phyloP scores from a whole-genome alignment of 345 rosid genomes.

The Trapa bicornis region DNA sequence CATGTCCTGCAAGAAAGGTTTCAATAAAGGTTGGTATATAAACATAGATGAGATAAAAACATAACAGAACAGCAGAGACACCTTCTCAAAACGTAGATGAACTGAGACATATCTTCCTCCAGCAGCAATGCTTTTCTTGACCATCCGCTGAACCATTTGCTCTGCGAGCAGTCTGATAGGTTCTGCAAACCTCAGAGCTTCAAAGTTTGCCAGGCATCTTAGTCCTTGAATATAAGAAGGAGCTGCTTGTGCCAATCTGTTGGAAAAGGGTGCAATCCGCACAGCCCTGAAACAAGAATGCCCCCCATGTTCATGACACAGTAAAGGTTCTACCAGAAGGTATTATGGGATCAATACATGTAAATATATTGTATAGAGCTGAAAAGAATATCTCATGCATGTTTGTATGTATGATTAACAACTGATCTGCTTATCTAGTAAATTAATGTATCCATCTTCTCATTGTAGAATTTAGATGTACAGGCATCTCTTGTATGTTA shows the following conservation, averaged over 20 bases:
- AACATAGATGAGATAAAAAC: background rate
- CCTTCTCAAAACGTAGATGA: conserved; percentile 96
- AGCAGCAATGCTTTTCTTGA: conserved; percentile 42
- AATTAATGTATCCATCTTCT: background rate
- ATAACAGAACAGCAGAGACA: conserved; percentile 14
- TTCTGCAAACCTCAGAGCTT: conserved; percentile 72
- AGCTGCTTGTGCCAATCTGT: conserved; percentile 81
- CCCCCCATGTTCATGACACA: background rate
- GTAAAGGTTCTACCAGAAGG: background rate
- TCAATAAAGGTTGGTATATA: conserved; percentile 6
- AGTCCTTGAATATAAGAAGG: conserved; percentile 67
- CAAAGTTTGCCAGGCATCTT: conserved; percentile 83
- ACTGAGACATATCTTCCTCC: conserved; percentile 86
- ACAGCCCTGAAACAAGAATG: conserved; percentile 53
- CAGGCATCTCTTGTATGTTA: background rate
- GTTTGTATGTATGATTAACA: background rate
- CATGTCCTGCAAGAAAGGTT: conserved; percentile 54
- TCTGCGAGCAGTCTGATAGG: conserved; percentile 79
- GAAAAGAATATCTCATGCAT: conserved; percentile 1
- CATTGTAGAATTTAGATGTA: background rate
- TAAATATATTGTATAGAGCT: background rate
- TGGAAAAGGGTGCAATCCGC: conserved; percentile 94
- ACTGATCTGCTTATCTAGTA: background rate
- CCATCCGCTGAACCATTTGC: conserved; percentile 85
- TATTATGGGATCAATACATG: background rate